These are phyloP conservation scores for Monosporascus sp. DNA, from an alignment of 2,329 filamentous ascomycete genomes.

Conservation along the genomic window DNA sequence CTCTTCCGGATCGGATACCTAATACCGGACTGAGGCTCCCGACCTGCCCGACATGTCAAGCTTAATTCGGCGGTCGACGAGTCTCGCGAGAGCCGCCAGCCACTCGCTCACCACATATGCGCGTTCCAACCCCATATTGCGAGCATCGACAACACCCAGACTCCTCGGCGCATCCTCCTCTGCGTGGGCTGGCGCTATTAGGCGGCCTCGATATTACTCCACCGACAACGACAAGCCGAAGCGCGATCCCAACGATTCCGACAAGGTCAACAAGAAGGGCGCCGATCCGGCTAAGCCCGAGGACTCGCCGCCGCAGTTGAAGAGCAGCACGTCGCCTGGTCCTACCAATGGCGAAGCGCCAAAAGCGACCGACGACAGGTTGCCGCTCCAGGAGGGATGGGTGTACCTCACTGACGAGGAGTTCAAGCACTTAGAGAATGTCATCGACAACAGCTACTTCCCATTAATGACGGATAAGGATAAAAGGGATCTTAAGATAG, in stretches of 20 bases:
- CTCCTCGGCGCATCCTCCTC: slow-evolving; percentile 18
- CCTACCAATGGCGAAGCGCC: slow-evolving; percentile 18
- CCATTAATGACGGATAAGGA: slow-evolving; percentile 1
- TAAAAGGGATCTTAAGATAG: neutral
- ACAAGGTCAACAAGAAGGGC: slow-evolving; percentile 4
- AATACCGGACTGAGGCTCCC: slow-evolving; percentile 5
- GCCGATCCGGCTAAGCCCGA: slow-evolving; percentile 2
- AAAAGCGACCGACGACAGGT: slow-evolving; percentile 7
- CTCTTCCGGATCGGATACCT: slow-evolving; percentile 9
- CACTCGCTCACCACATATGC: slow-evolving; percentile 17
- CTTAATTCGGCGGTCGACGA: slow-evolving; percentile 25
- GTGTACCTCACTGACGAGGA: slow-evolving; percentile 20
- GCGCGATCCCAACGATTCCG: neutral
- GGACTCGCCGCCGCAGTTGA: slow-evolving; percentile 16
- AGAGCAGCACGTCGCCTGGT: slow-evolving; percentile 24
- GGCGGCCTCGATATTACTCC: slow-evolving; percentile 20
- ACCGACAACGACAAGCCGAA: slow-evolving; percentile 16
- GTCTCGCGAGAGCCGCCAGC: slow-evolving; percentile 21
- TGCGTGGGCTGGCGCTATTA: slow-evolving; percentile 13
- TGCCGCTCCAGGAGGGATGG: slow-evolving; percentile 24
- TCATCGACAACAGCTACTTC: neutral
- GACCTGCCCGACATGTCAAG: slow-evolving; percentile 27
- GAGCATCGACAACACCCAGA: slow-evolving; percentile 10
- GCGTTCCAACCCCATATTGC: slow-evolving; percentile 15
- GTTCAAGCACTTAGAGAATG: slow-evolving; percentile 1